Base-by-base conservation (phyloP, 2,329 filamentous ascomycete species). In the Fusarium compactum region DNA sequence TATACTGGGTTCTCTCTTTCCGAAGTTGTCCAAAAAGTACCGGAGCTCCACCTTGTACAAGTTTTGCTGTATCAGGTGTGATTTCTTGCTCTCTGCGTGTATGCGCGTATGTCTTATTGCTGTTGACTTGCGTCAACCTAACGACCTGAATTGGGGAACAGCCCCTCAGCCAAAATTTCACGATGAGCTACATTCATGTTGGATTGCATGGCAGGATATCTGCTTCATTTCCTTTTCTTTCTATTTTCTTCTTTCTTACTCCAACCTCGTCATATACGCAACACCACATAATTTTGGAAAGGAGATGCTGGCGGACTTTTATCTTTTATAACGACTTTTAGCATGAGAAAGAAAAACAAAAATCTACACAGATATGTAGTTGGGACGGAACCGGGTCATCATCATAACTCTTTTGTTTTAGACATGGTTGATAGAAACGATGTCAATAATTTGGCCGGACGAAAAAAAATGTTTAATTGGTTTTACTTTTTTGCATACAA, bases 301-400 rank as follows among this genome's bases (percentile, higher is more conserved):
- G 57, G 61, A 71, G 47, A 60, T 58, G 29, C 52, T 62, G 57
- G 63, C 45, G 55, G 69, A 57, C 30, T 38, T 32, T 29, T 51
- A 41, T 48, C 67, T 57, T 44, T 70, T 69, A 68, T 75, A 75
- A 75, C 71, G 73, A 75, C 70, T 56, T 66, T 55, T 65, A 74
- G 73, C 71, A 75, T 75, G 73, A 75, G 58, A 73, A 60, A 63
- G 65, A 66, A 66, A 65, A 61, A 48, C 22, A 66, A 66, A 72
- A 72, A 71, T 71, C 72, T 71, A 75, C 69, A 74, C 58, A 72
- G 56, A 66, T 66, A 62, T 68, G 71, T 75, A 73, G 72, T 69
- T 55, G 62, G 61, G 47, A 65, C 40, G 67, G 50, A 53, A 43
- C 34, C 38, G 50, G 65, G 51, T 50, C 53, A 72, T 45, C 45